Conservation (phyloP, 495 filamentous ascomycete species). For the Hypoxylon trugodes region DNA sequence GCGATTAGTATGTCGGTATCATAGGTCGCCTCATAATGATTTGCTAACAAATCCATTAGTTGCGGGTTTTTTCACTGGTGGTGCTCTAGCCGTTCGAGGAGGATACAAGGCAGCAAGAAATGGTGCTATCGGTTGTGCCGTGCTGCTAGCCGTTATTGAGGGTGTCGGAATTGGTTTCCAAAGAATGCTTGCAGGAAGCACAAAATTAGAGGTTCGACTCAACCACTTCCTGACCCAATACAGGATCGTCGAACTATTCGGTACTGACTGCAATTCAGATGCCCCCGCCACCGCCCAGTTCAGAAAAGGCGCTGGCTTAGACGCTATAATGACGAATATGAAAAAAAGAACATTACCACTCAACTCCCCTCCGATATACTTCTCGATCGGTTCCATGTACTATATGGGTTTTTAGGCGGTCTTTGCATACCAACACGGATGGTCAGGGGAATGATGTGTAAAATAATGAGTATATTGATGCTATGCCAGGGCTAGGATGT, state of each 20-base stretch:
- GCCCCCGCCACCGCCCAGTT: constrained; percentile 48
- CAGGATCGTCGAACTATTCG: not conserved
- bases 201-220: constrained; percentile 75
- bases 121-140: constrained; percentile 93
- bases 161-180: constrained; percentile 97
- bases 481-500: not conserved
- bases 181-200: constrained; percentile 93
- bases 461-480: constrained; percentile 31
- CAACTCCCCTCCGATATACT: constrained; percentile 49
- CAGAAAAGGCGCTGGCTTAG: constrained; percentile 52
- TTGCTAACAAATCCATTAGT: constrained; percentile 44
- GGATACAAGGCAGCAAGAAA: constrained; percentile 89
- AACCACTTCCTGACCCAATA: not conserved
- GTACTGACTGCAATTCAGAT: constrained; percentile 35
- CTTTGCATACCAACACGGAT: constrained; percentile 36
- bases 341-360: constrained; percentile 40
- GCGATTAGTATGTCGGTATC: constrained; percentile 64
- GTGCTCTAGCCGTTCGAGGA: constrained; percentile 87
- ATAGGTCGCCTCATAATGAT: not conserved
- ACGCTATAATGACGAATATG: constrained; percentile 23
- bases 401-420: constrained; percentile 29
- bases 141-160: constrained; percentile 94
- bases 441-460: constrained; percentile 39
- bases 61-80: constrained; percentile 97
- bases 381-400: constrained; percentile 48